Evolutionary conservation across 2,329 filamentous ascomycete genomes (phyloP).

Genomic region (Lecanosticta acicola): DNA sequence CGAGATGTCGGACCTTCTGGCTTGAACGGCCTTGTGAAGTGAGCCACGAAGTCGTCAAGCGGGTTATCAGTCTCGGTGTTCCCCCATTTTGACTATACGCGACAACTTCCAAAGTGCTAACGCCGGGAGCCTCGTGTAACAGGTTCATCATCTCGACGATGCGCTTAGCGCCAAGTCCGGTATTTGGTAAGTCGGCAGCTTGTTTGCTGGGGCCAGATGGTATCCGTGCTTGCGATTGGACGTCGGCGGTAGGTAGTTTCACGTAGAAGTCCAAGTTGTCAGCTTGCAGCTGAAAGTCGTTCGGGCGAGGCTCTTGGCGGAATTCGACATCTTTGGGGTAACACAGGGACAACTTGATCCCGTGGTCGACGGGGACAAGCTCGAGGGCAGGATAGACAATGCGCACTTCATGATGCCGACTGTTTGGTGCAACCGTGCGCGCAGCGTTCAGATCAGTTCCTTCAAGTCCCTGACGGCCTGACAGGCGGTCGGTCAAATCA

Average conservation of each 20-base stretch:
- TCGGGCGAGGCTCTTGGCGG: background rate
- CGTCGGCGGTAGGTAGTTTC: background rate
- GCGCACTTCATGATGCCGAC: background rate
- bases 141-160: background rate
- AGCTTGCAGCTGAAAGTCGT: background rate
- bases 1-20: background rate
- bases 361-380: background rate
- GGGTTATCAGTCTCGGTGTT: background rate
- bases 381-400: background rate
- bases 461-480: background rate
- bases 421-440: background rate
- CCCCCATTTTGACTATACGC: background rate
- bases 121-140: background rate
- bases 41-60: background rate
- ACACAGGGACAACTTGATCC: background rate
- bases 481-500: background rate
- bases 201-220: too few relatives aligned
- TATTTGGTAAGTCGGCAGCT: too few relatives aligned
- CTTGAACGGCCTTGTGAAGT: background rate
- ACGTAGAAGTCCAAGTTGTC: background rate
- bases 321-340: background rate
- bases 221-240: too few relatives aligned
- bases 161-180: too few relatives aligned
- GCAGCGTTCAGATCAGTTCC: background rate
- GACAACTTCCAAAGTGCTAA: background rate